These are phyloP conservation scores for Candida nanaspora DNA, from an alignment of 805 yeast species.

Conservation along the genomic window DNA sequence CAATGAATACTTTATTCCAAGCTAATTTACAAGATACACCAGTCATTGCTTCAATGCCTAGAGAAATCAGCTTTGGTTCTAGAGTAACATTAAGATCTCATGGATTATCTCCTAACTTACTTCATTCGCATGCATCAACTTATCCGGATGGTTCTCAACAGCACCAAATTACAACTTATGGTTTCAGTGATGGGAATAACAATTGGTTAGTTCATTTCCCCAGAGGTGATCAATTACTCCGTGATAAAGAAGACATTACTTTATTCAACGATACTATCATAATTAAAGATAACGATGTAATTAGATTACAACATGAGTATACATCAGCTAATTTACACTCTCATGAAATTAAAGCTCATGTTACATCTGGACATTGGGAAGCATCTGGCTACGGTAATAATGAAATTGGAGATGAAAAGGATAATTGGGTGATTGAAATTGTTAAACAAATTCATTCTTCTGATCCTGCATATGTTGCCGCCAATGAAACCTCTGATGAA, in stretches of 20 bases:
- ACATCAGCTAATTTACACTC: constrained; percentile 68
- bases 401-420: constrained; percentile 60
- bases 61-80: constrained; percentile 56
- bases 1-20: constrained; percentile 75
- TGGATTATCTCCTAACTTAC: constrained; percentile 63
- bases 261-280: constrained; percentile 34
- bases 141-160: constrained; percentile 92
- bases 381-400: constrained; percentile 70
- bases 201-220: constrained; percentile 48
- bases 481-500: constrained; percentile 34
- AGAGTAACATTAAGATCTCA: constrained; percentile 58
- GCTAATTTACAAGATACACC: constrained; percentile 65
- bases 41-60: constrained; percentile 49
- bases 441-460: constrained; percentile 42
- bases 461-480: constrained; percentile 18
- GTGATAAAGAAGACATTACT: constrained; percentile 17
- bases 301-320: constrained; percentile 55
- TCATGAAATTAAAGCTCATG: constrained; percentile 59
- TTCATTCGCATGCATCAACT: constrained; percentile 80
- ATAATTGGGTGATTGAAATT: constrained; percentile 72
- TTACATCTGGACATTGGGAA: constrained; percentile 42
- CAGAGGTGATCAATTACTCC: constrained; percentile 21
- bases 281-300: constrained; percentile 52
- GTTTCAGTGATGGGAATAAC: constrained; percentile 84
- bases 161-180: constrained; percentile 93